Percentiles rank a stretch among this genome's conserved stretches.
Evolutionary conservation across 1,284 basidiomycete species (phyloP).

Genomic region (Ceratobasidium sp.): DNA sequence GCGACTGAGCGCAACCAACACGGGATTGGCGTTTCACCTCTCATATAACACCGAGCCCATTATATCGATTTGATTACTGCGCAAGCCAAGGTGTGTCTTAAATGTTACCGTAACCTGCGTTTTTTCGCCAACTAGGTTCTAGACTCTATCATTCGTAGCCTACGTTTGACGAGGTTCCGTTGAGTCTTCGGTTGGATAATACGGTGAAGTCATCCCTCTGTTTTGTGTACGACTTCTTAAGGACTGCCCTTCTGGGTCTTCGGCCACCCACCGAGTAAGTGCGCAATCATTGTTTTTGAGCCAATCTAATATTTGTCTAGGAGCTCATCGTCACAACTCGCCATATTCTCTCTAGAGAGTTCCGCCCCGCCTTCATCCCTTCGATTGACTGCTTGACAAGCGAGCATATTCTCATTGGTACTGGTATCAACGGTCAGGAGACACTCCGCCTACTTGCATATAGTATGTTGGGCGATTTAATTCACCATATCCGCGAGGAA

Average conservation of each 20-base stretch:
- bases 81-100: constrained; percentile 81
- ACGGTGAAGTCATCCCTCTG: constrained; percentile 83
- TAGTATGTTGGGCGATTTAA: constrained; percentile 89
- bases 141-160: constrained; percentile 93
- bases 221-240: constrained; percentile 87
- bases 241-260: constrained; percentile 90
- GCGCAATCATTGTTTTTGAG: not conserved
- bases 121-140: constrained; percentile 2
- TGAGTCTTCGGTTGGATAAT: constrained; percentile 72
- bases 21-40: constrained; percentile 85
- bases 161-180: constrained; percentile 77
- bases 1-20: constrained; percentile 77
- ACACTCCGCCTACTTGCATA: constrained; percentile 87
- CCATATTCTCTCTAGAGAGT: constrained; percentile 85
- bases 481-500: constrained; percentile 90
- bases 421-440: no score
- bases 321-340: constrained; percentile 94
- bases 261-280: constrained; percentile 77
- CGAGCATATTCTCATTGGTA: no score
- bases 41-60: constrained; percentile 76
- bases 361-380: constrained; percentile 82
- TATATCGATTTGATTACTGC: constrained; percentile 92
- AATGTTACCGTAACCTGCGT: not conserved
- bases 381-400: no score
- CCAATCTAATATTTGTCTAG: constrained; percentile 53